A percentile compares a stretch with the other conserved stretches of the same genome.
Conservation (phyloP, 345 rosid species). For the Acer saccharum region DNA sequence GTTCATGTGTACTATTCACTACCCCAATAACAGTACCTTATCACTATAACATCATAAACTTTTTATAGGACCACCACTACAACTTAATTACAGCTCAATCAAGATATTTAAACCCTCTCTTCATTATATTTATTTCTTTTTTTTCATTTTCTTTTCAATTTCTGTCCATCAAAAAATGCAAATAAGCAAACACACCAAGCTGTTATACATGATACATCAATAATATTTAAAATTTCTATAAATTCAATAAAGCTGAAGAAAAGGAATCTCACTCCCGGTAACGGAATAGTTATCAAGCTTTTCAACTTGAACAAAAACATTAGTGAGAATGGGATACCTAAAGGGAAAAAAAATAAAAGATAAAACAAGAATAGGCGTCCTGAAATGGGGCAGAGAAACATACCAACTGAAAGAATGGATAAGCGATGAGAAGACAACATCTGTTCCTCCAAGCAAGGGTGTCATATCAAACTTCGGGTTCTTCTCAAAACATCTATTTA, state of each 20-base stretch:
- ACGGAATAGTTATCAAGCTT: neutral
- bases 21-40: neutral
- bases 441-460: constrained; percentile 98
- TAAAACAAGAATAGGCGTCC: neutral
- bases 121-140: neutral
- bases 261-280: neutral
- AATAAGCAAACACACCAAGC: neutral
- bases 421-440: constrained; percentile 95
- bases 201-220: neutral
- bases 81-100: neutral
- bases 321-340: neutral
- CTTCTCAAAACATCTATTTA: constrained; percentile 96
- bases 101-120: neutral
- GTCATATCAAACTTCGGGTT: constrained; percentile 99
- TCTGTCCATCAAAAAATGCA: neutral
- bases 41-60: neutral
- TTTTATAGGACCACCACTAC: no score
- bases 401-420: constrained; percentile 96
- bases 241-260: neutral
- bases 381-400: constrained; percentile 36
- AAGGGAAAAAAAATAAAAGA: neutral
- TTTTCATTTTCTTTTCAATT: neutral
- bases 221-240: neutral
- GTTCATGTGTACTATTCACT: neutral
- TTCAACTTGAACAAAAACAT: neutral